Percentiles rank a stretch among this genome's conserved stretches.
These are phyloP conservation scores for Tolypocladium album DNA, from an alignment of 2,329 filamentous ascomycete genomes.

Conservation along the genomic window DNA sequence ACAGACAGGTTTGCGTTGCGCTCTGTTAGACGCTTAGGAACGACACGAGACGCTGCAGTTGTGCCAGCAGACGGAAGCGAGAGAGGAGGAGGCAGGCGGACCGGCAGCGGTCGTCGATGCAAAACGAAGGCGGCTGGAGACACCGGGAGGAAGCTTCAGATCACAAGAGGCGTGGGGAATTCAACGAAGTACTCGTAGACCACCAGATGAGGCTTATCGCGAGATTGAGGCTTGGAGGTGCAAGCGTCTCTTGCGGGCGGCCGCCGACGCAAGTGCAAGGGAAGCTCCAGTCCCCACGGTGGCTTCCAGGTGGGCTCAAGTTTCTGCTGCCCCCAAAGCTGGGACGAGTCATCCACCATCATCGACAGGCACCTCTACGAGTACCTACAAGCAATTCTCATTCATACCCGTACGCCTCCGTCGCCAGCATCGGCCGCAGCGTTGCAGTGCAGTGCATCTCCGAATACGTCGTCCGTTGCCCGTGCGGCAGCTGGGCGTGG, in stretches of 20 bases:
- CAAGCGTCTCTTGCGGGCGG: not conserved
- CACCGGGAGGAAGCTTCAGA: not conserved
- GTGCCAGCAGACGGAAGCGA: not conserved
- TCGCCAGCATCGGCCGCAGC: not conserved
- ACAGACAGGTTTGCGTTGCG: no score
- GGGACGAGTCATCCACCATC: not conserved
- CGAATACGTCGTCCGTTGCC: not conserved
- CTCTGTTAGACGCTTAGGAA: not conserved
- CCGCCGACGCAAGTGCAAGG: not conserved
- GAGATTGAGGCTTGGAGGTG: not conserved
- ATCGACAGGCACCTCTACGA: not conserved
- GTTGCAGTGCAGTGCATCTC: not conserved
- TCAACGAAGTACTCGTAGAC: not conserved
- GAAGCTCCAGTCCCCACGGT: not conserved
- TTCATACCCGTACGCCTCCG: not conserved
- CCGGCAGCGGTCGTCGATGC: not conserved
- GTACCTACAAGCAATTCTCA: not conserved
- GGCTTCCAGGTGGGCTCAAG: not conserved
- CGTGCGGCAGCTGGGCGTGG: not conserved
- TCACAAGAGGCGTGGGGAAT: not conserved
- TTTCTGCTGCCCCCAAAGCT: not conserved
- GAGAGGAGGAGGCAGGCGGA: not conserved
- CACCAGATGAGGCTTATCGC: not conserved
- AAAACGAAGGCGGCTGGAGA: not conserved
- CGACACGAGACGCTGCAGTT: not conserved